phyloP scores from a whole-genome alignment of 768 basidiomycete species.

The Tricholoma saponaceum region DNA sequence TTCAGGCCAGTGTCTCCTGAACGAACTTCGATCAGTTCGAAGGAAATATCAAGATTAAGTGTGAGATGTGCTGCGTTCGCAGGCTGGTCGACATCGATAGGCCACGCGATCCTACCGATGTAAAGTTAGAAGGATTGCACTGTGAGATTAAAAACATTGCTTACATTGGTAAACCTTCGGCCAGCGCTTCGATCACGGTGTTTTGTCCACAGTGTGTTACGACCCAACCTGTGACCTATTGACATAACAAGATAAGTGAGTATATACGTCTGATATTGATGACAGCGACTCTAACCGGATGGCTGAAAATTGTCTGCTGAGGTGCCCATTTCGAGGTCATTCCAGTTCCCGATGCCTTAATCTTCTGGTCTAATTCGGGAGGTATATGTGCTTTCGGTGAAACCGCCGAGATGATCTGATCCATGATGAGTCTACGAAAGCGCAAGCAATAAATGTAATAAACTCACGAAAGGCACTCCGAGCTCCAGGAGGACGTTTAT shows the following conservation, averaged over 20 bases:
- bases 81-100: slow-evolving; percentile 18
- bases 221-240: slow-evolving; percentile 21
- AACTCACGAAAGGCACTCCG: slow-evolving; percentile 11
- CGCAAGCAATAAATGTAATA: slow-evolving; percentile 6
- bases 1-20: slow-evolving; percentile 12
- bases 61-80: slow-evolving; percentile 11
- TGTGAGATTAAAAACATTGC: neutral
- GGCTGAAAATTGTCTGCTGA: slow-evolving; percentile 19
- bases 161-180: slow-evolving; percentile 18
- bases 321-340: slow-evolving; percentile 15
- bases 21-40: slow-evolving; percentile 18
- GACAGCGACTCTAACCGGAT: slow-evolving; percentile 3
- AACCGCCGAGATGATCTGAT: slow-evolving; percentile 13
- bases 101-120: slow-evolving; percentile 18
- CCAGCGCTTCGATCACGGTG: slow-evolving; percentile 18
- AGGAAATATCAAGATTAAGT: slow-evolving; percentile 13
- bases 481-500: slow-evolving; percentile 9
- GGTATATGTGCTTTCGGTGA: slow-evolving; percentile 11
- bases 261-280: neutral
- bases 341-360: slow-evolving; percentile 13
- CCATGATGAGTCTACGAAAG: neutral
- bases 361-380: slow-evolving; percentile 6
- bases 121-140: neutral
- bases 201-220: slow-evolving; percentile 19
- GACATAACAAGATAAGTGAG: too few relatives aligned